Base-by-base conservation (phyloP, 2,329 filamentous ascomycete genomes). In the Chaetomiaceae sp. region DNA sequence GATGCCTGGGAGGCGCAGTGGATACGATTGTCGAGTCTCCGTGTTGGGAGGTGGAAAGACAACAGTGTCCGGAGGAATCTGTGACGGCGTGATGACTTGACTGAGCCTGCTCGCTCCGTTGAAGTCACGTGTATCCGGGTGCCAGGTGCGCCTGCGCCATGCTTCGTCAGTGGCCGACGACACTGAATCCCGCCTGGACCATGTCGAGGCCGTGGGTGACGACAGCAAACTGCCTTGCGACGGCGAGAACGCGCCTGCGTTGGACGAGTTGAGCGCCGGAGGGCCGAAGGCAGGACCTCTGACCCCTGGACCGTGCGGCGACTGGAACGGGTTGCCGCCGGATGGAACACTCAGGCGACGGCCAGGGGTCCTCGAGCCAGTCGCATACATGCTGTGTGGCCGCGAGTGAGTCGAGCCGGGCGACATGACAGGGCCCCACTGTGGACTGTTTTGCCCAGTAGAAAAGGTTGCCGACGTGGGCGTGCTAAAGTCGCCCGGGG, bases 91-190 rank as follows among this genome's bases (percentile, higher is more conserved):
- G 57, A 88, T 83, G 36, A 89, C 87, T 59, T 89, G 87, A 63
- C 82, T 88, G 49, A 95, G 69, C 15, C 87, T 82, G 69, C 88
- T 91, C 75, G 58, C 43, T 1, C 59, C 61, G 55, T 78, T 78
- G 57, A 83, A 83, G 58, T 79, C 80, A 15, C 81, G 78, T 55
- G 84, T 87, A 57, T 90, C 88, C 0, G 90, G 89, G 69, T 96
- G 91, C 91, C 91, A 96, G 3, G 91, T 96, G 49, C 91, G 82
- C 57, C 91, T 79, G 59, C 91, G 83, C 81, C 85, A 89, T 51
- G 89, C 87, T 38, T 90, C 85, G 58, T 95, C 90, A 1, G 80
- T 73, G 19, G 77, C 74, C 47, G 78, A 82, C 8, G 79, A 73
- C 3, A 75, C 74, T 0, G 88, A 87, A 37, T 91, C 87, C 38